Evolutionary conservation across 345 rosid species (phyloP).

Genomic region (Salix caprea): DNA sequence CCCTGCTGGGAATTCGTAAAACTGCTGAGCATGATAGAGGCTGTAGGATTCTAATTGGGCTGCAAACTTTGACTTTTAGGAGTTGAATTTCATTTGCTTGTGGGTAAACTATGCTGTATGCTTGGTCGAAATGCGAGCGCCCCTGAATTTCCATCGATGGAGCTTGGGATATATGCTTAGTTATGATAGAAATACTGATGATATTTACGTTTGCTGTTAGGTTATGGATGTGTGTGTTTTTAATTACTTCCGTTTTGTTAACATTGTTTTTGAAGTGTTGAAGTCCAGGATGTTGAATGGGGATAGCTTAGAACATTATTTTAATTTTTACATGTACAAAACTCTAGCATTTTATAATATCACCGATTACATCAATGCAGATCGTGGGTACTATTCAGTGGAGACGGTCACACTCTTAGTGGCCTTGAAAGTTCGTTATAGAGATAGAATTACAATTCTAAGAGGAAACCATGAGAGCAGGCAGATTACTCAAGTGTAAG

Average conservation of each 20-base stretch:
- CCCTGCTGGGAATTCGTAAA: too few relatives aligned
- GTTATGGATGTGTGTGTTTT: not conserved
- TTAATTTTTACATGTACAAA: not conserved
- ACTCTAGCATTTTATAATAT: not conserved
- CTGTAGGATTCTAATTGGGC: not conserved
- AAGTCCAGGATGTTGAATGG: not conserved
- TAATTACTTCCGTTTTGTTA: not conserved
- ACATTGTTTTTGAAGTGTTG: not conserved
- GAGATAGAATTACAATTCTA: constrained; percentile 90
- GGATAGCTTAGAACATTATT: not conserved
- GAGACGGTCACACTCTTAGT: constrained; percentile 96
- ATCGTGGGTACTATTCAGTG: constrained; percentile 97
- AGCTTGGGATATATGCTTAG: not conserved
- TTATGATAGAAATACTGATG: not conserved
- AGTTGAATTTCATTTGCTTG: not conserved
- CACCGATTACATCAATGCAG: constrained; percentile 45
- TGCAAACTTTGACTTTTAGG: not conserved
- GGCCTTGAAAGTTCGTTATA: constrained; percentile 90
- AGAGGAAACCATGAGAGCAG: constrained; percentile 99
- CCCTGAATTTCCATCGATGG: not conserved
- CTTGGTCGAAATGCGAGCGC: not conserved
- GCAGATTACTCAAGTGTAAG: constrained; percentile 99
- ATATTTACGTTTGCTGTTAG: not conserved
- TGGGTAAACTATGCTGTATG: not conserved
- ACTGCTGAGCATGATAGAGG: too few relatives aligned